Evolutionary conservation across 2,329 filamentous ascomycete genomes (phyloP), one percentile per base, ranked within the genome.

Genomic region (Neoscytalidium dimidiatum): DNA sequence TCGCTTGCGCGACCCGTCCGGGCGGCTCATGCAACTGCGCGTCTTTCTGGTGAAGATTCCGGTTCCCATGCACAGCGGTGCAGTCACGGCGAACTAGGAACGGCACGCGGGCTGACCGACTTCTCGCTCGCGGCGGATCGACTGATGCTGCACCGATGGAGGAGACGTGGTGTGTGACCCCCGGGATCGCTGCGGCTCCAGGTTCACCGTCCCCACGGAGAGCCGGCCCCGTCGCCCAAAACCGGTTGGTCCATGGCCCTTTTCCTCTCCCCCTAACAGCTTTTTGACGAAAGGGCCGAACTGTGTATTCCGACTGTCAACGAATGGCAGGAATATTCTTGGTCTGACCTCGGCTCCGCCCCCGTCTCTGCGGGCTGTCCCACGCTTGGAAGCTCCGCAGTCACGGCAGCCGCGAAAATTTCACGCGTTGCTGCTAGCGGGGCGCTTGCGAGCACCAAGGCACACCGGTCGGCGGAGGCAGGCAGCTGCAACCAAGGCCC

Each of bases 151-250:
- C 17, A 41, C 53, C 35, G 56, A 64, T 64, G 61, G 56, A 28
- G 61, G 35, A 56, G 49, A 44, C 38, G 38, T 44, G 60, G 48
- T 43, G 48, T 43, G 33, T 56, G 35, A 64, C 61, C 61, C 35
- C 61, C 61, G 41, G 62, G 43, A 62, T 62, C 46, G 58, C 46
- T 62, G 58, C 62, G 51, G 52, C 62, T 64, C 51, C 51, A 62
- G 62, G 43, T 57, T 53, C 62, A 57, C 51, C 52, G 51, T 57
- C 56, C 38, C 51, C 62, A 64, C 52, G 62, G 52, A 64, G 62
- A 35, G 21, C 52, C 62, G 62, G 62, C 51, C 62, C 52, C 52
- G 62, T 56, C 26, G 51, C 52, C 62, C 62, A 31, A 49, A 64
- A 48, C 29, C 43, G 62, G 19, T 33, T 56, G 41, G 62, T 38